These are phyloP conservation scores for Trypanosoma mega DNA, from an alignment of 208 protist genomes.

Conservation along the genomic window DNA sequence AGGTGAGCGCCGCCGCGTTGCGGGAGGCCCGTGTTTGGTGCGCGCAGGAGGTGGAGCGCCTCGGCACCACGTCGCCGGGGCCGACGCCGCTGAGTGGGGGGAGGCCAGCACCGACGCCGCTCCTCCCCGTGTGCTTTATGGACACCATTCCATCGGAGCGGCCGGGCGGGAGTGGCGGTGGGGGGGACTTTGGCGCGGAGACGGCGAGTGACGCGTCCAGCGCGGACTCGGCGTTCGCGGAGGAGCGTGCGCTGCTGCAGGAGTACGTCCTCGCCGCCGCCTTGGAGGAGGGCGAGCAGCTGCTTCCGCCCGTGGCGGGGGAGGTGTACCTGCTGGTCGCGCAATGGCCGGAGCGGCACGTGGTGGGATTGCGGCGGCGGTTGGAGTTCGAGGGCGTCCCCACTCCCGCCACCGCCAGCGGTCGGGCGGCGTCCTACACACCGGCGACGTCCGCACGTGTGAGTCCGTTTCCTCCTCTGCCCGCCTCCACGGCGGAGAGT, in stretches of 20 bases:
- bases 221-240: slow-evolving; percentile 4
- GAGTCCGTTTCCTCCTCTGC: slow-evolving; percentile 14
- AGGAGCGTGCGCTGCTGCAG: slow-evolving; percentile 53
- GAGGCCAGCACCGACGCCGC: no score
- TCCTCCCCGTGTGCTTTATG: slow-evolving; percentile 50
- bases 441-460: not conserved
- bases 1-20: slow-evolving; percentile 36
- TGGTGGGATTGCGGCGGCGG: slow-evolving; percentile 53
- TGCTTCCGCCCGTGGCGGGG: slow-evolving; percentile 56
- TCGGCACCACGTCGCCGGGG: not conserved
- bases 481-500: not conserved
- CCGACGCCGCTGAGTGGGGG: no score
- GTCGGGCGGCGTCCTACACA: not conserved
- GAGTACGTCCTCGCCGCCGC: slow-evolving; percentile 66
- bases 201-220: slow-evolving; percentile 1
- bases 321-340: slow-evolving; percentile 64
- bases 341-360: slow-evolving; percentile 53
- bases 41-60: slow-evolving; percentile 29
- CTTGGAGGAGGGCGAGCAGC: slow-evolving; percentile 49
- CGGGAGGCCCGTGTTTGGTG: slow-evolving; percentile 43
- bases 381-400: slow-evolving; percentile 8
- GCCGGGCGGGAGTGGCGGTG: not conserved
- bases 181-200: not conserved
- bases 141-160: slow-evolving; percentile 32
- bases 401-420: not conserved